Conservation (phyloP, 2,329 filamentous ascomycete species). For the Neofusicoccum cordaticola region DNA sequence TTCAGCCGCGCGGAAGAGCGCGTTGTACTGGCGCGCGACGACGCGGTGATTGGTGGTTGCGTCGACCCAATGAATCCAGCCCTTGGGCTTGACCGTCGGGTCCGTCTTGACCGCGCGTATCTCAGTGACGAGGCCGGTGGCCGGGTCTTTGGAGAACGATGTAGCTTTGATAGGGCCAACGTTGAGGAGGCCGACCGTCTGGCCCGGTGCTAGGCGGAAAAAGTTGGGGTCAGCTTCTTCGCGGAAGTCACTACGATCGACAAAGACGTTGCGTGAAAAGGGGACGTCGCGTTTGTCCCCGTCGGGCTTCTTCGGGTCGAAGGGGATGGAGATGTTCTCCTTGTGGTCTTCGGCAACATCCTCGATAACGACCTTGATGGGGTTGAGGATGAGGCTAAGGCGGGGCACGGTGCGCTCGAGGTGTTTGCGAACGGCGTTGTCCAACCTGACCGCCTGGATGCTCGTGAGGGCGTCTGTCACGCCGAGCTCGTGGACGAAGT, state of each 20-base stretch:
- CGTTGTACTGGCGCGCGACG: constrained; percentile 71
- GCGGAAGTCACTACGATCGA: constrained; percentile 76
- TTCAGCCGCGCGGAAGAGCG: constrained; percentile 82
- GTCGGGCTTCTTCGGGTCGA: constrained; percentile 74
- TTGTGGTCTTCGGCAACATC: constrained; percentile 69
- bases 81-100: constrained; percentile 64
- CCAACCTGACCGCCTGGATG: constrained; percentile 79
- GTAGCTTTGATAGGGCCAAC: constrained; percentile 67
- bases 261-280: constrained; percentile 78
- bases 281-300: constrained; percentile 61
- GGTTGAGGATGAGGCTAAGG: constrained; percentile 85
- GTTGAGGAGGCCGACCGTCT: constrained; percentile 71
- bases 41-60: constrained; percentile 61
- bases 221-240: constrained; percentile 70
- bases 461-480: constrained; percentile 79
- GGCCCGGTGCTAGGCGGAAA: constrained; percentile 73
- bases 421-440: constrained; percentile 79
- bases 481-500: constrained; percentile 87
- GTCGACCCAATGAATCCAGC: constrained; percentile 83
- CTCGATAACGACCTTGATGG: constrained; percentile 77
- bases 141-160: constrained; percentile 62
- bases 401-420: constrained; percentile 85
- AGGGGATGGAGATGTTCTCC: constrained; percentile 68
- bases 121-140: constrained; percentile 62
- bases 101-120: constrained; percentile 66